Base-by-base conservation (phyloP, 1,139 yeast species). In the Protomyces arabidopsidicola region DNA sequence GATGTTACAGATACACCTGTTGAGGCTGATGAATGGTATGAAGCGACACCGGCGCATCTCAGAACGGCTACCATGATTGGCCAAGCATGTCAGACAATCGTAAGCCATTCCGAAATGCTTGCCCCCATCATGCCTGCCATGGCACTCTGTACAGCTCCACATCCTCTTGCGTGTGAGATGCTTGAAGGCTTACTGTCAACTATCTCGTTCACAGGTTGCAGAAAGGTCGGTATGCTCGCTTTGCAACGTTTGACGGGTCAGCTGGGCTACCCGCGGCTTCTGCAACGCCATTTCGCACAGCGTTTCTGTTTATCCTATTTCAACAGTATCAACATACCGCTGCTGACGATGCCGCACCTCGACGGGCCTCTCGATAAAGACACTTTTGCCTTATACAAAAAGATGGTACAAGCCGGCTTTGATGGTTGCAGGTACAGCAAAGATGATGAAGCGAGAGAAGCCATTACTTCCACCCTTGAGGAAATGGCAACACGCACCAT, bases 21-120 rank as follows among this genome's bases (percentile, higher is more conserved):
- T 24, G 64, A 60, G 3, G 48, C 53, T 5, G 64, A 60, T 34
- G 64, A 60, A 18, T 60, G 64, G 64, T 60, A 60, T 38, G 64
- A 60, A 24, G 20, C 59, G 4, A 45, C 45, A 10, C 64, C 64
- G 3, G 59, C 52, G 8, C 59, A 60, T 18, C 42, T 31, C 22
- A 50, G 59, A 10, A 27, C 59, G 6, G 27, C 59, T 10, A 8
- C 45, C 36, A 45, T 54, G 31, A 38, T 60, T 10, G 64, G 64
- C 1, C 60, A 60, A 31, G 64, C 64, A n/a, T 14, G 34, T n/a
- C 62, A 58, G 42, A 52, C 45, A 50, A n/a, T 58, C 8, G 5
- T 52, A 6, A 24, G 56, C 8, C 42, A 55, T 10, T 24, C 53
- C 3, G n/a, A n/a, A 16, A 35, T 38, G 20, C 31, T 58, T 14